These are phyloP conservation scores for Globomyces pollinis-pini DNA, from an alignment of 192 early-diverging fungal genomes.

Conservation along the genomic window DNA sequence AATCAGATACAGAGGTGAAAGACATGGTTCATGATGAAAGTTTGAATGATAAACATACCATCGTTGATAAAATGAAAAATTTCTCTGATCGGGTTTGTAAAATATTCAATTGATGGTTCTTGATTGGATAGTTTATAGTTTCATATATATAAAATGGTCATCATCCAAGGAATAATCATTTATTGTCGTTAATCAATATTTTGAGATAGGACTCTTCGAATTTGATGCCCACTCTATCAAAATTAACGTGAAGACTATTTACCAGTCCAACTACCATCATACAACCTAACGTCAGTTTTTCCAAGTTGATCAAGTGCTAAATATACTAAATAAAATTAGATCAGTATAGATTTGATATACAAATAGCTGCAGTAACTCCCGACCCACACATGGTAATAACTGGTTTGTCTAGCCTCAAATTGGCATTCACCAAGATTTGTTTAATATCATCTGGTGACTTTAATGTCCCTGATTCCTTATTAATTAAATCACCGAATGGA, in stretches of 20 bases:
- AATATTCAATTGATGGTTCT: too few species aligned
- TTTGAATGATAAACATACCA: too few species aligned
- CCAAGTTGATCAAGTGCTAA: conserved; percentile 69
- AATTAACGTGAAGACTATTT: too few species aligned
- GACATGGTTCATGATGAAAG: too few species aligned
- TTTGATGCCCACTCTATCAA: conserved; percentile 82
- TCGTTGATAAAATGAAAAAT: too few species aligned
- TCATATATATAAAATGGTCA: too few species aligned
- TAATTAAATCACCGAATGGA: conserved; percentile 55
- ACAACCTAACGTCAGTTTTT: conserved; percentile 55
- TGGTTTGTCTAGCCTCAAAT: conserved; percentile 60
- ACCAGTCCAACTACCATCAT: conserved; percentile 89
- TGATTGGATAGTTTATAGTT: too few species aligned
- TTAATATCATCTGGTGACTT: conserved; percentile 43
- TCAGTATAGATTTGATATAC: too few species aligned
- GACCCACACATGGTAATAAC: conserved; percentile 72
- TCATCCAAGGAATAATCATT: too few species aligned
- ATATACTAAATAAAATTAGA: too few species aligned
- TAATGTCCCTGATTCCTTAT: conserved; percentile 33
- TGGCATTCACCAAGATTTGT: conserved; percentile 46
- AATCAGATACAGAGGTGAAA: too few species aligned
- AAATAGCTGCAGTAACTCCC: conserved; percentile 78
- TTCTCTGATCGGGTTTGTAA: too few species aligned
- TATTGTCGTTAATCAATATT: neutral
- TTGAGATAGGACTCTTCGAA: conserved; percentile 52